Base-by-base conservation (phyloP, 371 early-diverging fungal genomes). In the Mucor sp. region DNA sequence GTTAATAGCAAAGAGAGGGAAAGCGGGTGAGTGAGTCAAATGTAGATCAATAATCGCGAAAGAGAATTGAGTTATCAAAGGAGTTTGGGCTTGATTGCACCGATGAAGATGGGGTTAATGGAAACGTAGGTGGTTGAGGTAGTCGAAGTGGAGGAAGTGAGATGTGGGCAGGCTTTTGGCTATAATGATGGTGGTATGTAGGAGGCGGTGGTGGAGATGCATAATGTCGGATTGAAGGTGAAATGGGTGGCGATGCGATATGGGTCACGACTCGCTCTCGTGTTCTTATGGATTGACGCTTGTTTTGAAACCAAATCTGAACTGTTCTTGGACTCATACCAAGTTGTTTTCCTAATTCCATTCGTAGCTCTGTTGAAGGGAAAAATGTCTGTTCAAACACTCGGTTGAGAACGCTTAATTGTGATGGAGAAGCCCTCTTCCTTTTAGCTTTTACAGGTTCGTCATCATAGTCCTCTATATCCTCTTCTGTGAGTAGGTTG, bases 241-340 rank as follows among this genome's bases (percentile, higher is more conserved):
- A 67, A 43, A 67, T 43, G 32, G 68, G 63, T 28, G 68, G 68
- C n/a, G 68, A 63, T 6, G 63, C 41, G 23, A 68, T 39, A 7
- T 32, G 30, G 23, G 41, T 28, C 37, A 41, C 50, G 9, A 25
- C 55, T 48, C 32, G 50, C 27, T 53, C 58, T 64, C 50, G 35
- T 25, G 62, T 65, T 65, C 70, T 67, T 37, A 74, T 62, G 0
- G 83, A 80, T 66, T 88, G 90, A n/a, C 98, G 86, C 65, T 93
- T 90, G 80, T 97, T 97, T 76, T 97, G 98, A 78, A 97, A 97
- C 98, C 98, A 96, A 32, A 96, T 93, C 72, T 97, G 95, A 5
- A 97, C 93, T n/a, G 91, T 88, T 79, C 85, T 60, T 78, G 75
- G 74, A 48, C 80, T 94, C 97, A 98, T 97, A 41, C 91, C 89